Evolutionary conservation across 1,139 yeast species (phyloP).

Genomic region (Kurtzmaniella quercitrusa): DNA sequence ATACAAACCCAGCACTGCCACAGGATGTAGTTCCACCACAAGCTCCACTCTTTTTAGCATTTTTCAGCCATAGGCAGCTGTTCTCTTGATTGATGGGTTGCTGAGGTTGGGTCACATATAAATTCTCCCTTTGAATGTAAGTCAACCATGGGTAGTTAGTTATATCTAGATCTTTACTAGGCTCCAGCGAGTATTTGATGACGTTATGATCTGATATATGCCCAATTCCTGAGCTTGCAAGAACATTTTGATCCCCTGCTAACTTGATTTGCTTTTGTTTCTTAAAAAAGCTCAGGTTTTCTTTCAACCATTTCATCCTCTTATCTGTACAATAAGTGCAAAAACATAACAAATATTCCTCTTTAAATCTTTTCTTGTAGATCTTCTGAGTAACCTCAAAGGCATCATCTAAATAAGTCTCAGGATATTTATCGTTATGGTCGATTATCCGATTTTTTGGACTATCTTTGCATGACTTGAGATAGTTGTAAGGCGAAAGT

Average conservation of each 20-base stretch:
- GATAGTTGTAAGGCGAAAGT: constrained; percentile 17
- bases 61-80: background rate
- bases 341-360: constrained; percentile 13
- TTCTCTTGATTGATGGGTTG: background rate
- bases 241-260: background rate
- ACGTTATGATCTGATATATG: constrained; percentile 6
- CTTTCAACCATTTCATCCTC: background rate
- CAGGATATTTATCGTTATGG: constrained; percentile 16
- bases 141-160: background rate
- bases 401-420: constrained; percentile 7
- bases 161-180: background rate
- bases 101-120: background rate
- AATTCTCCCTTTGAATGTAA: background rate
- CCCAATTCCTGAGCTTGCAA: background rate
- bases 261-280: background rate
- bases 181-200: background rate
- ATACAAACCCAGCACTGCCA: background rate
- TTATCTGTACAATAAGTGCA: constrained; percentile 12
- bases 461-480: constrained; percentile 2
- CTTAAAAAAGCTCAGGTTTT: background rate
- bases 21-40: background rate
- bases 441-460: constrained; percentile 8
- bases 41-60: background rate
- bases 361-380: constrained; percentile 7
- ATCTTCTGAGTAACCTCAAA: constrained; percentile 13